These are phyloP conservation scores for Trichosporon asahii DNA, from an alignment of 1,284 basidiomycete genomes.

Conservation along the genomic window DNA sequence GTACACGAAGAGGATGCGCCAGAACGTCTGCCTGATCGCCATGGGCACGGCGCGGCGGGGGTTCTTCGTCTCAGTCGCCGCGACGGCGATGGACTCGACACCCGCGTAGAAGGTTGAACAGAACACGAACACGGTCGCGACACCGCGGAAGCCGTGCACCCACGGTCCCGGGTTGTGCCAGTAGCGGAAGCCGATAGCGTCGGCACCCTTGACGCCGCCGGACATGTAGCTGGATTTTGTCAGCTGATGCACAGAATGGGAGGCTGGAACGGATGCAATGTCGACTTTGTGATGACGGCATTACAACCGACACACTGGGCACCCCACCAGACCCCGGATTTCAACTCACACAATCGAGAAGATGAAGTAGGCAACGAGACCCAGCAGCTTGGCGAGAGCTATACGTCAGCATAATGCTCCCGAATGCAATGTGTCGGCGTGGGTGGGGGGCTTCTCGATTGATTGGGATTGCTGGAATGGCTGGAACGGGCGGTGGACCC, in stretches of 20 bases:
- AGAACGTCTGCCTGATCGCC: conserved; percentile 70
- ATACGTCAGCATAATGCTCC: background rate
- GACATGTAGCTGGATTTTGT: conserved; percentile 51
- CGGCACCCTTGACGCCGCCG: conserved; percentile 51
- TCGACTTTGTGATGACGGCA: background rate
- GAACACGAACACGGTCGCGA: conserved; percentile 25
- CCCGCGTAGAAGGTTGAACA: conserved; percentile 28
- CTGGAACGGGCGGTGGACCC: background rate
- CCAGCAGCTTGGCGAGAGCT: conserved; percentile 30
- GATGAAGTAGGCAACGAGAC: conserved; percentile 53
- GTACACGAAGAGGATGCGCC: conserved; percentile 71
- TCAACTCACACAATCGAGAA: conserved; percentile 65
- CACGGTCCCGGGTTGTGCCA: conserved; percentile 55
- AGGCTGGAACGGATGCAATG: conserved; percentile 32
- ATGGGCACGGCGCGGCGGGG: conserved; percentile 73
- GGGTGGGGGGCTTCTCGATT: no score
- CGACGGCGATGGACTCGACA: conserved; percentile 52
- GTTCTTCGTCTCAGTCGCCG: conserved; percentile 56
- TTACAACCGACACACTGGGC: no score
- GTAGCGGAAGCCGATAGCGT: conserved; percentile 52
- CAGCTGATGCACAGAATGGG: background rate
- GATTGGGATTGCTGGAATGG: background rate
- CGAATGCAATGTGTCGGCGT: background rate
- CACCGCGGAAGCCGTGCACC: conserved; percentile 36
- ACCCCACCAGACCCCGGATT: background rate